These are phyloP conservation scores for Schizophyllum amplum DNA, from an alignment of 1,284 basidiomycete species.

Conservation along the genomic window DNA sequence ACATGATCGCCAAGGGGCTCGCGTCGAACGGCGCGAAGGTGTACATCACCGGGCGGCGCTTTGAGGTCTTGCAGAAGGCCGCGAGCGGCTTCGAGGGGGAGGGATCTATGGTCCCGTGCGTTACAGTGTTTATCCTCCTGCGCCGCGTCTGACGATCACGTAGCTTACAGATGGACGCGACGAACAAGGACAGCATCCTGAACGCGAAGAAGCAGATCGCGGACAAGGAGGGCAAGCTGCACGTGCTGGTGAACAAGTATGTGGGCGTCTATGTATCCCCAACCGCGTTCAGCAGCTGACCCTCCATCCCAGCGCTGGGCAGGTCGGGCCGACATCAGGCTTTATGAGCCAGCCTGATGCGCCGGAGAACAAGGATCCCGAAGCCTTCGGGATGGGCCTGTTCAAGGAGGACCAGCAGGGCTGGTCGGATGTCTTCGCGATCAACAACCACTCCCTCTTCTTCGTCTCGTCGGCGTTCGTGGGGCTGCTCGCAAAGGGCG, in stretches of 20 bases:
- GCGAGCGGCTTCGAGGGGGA: slow-evolving; percentile 34
- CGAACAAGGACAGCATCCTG: slow-evolving; percentile 58
- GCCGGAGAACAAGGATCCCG: slow-evolving; percentile 52
- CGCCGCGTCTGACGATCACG: background rate
- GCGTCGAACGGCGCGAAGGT: slow-evolving; percentile 76
- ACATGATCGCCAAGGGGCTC: slow-evolving; percentile 69
- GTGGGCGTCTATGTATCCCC: slow-evolving; percentile 12
- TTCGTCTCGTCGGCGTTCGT: slow-evolving; percentile 72
- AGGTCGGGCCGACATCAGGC: slow-evolving; percentile 50
- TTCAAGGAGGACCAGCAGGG: slow-evolving; percentile 61
- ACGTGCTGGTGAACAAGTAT: slow-evolving; percentile 78
- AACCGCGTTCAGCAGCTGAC: background rate
- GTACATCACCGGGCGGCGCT: slow-evolving; percentile 67
- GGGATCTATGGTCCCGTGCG: slow-evolving; percentile 46
- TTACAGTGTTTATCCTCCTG: slow-evolving; percentile 9
- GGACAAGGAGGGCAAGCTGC: slow-evolving; percentile 58
- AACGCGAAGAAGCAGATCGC: slow-evolving; percentile 45
- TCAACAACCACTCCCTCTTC: slow-evolving; percentile 67
- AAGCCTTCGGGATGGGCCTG: slow-evolving; percentile 53
- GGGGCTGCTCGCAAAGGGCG: slow-evolving; percentile 64
- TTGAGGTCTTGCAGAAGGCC: slow-evolving; percentile 52
- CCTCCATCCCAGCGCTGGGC: slow-evolving; percentile 50
- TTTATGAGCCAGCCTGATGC: slow-evolving; percentile 51
- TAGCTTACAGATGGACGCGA: slow-evolving; percentile 51
- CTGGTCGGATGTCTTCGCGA: slow-evolving; percentile 52